Percentiles rank a stretch among this genome's conserved stretches.
Evolutionary conservation across 176 grass and related monocot genomes (phyloP).

Genomic region (Triticum turgidum): DNA sequence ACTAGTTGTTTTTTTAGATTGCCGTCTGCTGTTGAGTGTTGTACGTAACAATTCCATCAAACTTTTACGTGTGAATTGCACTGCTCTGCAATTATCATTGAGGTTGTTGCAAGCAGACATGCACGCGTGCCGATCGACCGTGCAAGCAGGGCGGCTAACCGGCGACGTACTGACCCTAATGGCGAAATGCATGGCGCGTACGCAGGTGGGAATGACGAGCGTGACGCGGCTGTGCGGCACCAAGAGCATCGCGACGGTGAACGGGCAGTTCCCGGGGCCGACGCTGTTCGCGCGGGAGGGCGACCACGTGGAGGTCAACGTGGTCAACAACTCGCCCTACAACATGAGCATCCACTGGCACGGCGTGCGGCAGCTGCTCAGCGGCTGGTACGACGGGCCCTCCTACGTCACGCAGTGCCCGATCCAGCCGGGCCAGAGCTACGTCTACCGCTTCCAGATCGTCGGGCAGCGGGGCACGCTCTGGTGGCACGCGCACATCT

Average conservation of each 20-base stretch:
- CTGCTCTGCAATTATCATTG: no score
- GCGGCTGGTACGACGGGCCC: slow-evolving; percentile 75
- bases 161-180: no score
- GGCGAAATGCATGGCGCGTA: background rate
- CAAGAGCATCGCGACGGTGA: slow-evolving; percentile 87
- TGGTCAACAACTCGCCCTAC: slow-evolving; percentile 64
- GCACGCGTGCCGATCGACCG: no score
- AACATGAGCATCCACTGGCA: slow-evolving; percentile 85
- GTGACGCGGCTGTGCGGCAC: slow-evolving; percentile 64
- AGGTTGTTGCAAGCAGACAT: no score
- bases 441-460: slow-evolving; percentile 55
- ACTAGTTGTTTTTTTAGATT: background rate
- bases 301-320: slow-evolving; percentile 62
- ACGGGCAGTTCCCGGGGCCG: slow-evolving; percentile 69
- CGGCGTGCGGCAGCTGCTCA: slow-evolving; percentile 67
- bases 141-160: no score
- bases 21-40: no score
- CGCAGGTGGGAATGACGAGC: slow-evolving; percentile 61
- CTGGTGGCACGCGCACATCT: slow-evolving; percentile 90
- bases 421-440: slow-evolving; percentile 58
- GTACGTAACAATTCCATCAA: no score
- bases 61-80: no score
- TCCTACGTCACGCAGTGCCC: slow-evolving; percentile 87
- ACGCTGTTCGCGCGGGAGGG: slow-evolving; percentile 67
- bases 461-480: slow-evolving; percentile 77